These are phyloP conservation scores for Boletus subcaerulescens DNA, from an alignment of 768 basidiomycete species.

Conservation along the genomic window DNA sequence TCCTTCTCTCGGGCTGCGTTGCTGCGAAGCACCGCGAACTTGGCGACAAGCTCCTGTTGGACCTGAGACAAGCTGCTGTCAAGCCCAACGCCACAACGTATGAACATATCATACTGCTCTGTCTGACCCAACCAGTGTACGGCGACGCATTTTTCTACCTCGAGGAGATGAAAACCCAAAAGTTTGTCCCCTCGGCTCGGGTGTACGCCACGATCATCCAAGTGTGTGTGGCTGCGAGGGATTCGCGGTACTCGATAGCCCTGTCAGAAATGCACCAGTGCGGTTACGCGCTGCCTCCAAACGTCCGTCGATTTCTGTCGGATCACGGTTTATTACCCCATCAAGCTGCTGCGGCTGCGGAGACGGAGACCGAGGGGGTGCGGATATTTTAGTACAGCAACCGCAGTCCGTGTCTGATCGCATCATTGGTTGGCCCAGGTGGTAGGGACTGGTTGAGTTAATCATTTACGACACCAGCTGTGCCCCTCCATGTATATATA, in stretches of 20 bases:
- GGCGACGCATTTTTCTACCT: constrained; percentile 89
- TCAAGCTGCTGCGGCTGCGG: not conserved
- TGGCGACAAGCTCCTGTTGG: constrained; percentile 62
- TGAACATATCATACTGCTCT: constrained; percentile 64
- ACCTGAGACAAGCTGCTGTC: constrained; percentile 59
- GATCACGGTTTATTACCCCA: constrained; percentile 5
- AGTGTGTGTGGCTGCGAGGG: constrained; percentile 53
- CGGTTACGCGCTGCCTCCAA: constrained; percentile 43
- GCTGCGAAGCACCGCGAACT: constrained; percentile 56
- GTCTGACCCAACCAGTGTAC: constrained; percentile 67
- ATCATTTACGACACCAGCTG: too few relatives aligned
- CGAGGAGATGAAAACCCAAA: constrained; percentile 78
- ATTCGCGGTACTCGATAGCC: constrained; percentile 62
- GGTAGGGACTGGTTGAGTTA: too few relatives aligned
- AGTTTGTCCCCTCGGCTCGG: constrained; percentile 47
- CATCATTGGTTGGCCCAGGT: too few relatives aligned
- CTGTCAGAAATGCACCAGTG: constrained; percentile 68
- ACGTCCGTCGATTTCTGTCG: constrained; percentile 34
- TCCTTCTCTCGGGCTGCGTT: constrained; percentile 65
- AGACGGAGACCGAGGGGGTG: not conserved
- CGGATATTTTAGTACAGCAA: not conserved
- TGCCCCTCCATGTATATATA: too few relatives aligned
- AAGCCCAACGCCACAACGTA: constrained; percentile 60
- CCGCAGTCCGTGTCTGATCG: not conserved
- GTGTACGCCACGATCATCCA: constrained; percentile 61